These are phyloP conservation scores for Aphanomyces invadans DNA, from an alignment of 352 stramenopile species.

Conservation along the genomic window DNA sequence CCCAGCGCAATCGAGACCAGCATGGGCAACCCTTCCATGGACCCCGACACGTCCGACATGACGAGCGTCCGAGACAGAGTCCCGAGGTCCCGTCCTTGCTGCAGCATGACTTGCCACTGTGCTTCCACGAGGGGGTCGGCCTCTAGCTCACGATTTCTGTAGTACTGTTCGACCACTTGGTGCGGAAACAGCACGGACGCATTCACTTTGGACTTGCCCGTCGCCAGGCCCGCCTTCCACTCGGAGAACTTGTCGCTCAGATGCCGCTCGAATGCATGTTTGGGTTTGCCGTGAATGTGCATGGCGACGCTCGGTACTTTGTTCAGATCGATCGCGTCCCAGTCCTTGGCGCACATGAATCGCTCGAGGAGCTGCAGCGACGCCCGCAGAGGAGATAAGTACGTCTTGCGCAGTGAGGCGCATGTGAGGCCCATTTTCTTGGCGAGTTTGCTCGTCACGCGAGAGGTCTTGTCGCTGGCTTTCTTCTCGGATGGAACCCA, in stretches of 20 bases:
- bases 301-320: slow-evolving; percentile 40
- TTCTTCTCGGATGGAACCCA: slow-evolving; percentile 56
- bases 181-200: slow-evolving; percentile 41
- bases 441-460: slow-evolving; percentile 46
- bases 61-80: slow-evolving; percentile 36
- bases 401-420: slow-evolving; percentile 38
- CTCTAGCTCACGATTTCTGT: slow-evolving; percentile 10
- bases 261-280: slow-evolving; percentile 37
- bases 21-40: slow-evolving; percentile 35
- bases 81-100: slow-evolving; percentile 29
- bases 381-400: slow-evolving; percentile 37
- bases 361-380: slow-evolving; percentile 39
- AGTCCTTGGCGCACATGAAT: slow-evolving; percentile 43
- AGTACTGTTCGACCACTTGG: slow-evolving; percentile 39
- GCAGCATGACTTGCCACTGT: slow-evolving; percentile 40
- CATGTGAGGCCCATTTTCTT: slow-evolving; percentile 37
- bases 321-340: slow-evolving; percentile 38
- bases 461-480: slow-evolving; percentile 39
- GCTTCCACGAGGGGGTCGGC: slow-evolving; percentile 38
- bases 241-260: slow-evolving; percentile 32
- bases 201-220: slow-evolving; percentile 40
- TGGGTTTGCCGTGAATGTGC: slow-evolving; percentile 39
- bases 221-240: slow-evolving; percentile 32
- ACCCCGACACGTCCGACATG: slow-evolving; percentile 43
- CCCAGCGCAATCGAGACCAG: slow-evolving; percentile 39